Percentiles rank a stretch among this genome's conserved stretches.
phyloP scores from a whole-genome alignment of 371 early-diverging fungal genomes.

The Apophysomyces variabilis region DNA sequence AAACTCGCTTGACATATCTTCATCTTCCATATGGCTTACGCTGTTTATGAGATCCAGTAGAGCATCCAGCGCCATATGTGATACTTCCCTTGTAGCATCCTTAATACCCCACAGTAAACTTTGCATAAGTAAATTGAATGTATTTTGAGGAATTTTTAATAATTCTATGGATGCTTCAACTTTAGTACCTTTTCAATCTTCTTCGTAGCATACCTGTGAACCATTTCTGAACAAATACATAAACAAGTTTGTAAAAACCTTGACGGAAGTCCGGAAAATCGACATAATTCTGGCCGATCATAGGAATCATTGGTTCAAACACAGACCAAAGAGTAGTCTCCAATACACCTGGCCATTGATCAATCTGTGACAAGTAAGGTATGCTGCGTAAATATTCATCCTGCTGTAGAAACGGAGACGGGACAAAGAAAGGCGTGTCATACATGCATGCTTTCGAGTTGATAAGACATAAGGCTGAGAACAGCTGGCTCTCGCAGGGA shows the following conservation, averaged over 20 bases:
- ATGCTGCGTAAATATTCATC: neutral
- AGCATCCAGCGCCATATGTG: slow-evolving; percentile 84
- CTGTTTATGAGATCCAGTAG: slow-evolving; percentile 78
- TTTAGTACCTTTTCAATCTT: neutral
- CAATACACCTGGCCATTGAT: slow-evolving; percentile 21
- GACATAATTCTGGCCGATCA: slow-evolving; percentile 93
- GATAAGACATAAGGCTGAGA: slow-evolving; percentile 77
- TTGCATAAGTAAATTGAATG: slow-evolving; percentile 82
- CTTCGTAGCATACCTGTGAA: slow-evolving; percentile 61
- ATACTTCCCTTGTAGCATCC: slow-evolving; percentile 92
- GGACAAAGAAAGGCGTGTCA: slow-evolving; percentile 22
- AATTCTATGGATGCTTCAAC: slow-evolving; percentile 57
- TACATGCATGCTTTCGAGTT: slow-evolving; percentile 74
- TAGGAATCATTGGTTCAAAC: slow-evolving; percentile 86
- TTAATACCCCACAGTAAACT: slow-evolving; percentile 96
- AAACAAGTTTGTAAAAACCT: slow-evolving; percentile 85
- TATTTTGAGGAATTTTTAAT: slow-evolving; percentile 65
- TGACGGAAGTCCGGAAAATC: slow-evolving; percentile 93
- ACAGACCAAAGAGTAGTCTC: slow-evolving; percentile 77
- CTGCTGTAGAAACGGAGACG: neutral
- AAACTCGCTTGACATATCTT: slow-evolving; percentile 78
- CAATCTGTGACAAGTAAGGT: slow-evolving; percentile 8
- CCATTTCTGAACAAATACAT: slow-evolving; percentile 76
- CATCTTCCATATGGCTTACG: slow-evolving; percentile 64
- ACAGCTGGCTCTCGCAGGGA: slow-evolving; percentile 88